These are phyloP conservation scores for Yamadazyma diddensiae DNA, from an alignment of 1,139 yeast species.

Conservation along the genomic window DNA sequence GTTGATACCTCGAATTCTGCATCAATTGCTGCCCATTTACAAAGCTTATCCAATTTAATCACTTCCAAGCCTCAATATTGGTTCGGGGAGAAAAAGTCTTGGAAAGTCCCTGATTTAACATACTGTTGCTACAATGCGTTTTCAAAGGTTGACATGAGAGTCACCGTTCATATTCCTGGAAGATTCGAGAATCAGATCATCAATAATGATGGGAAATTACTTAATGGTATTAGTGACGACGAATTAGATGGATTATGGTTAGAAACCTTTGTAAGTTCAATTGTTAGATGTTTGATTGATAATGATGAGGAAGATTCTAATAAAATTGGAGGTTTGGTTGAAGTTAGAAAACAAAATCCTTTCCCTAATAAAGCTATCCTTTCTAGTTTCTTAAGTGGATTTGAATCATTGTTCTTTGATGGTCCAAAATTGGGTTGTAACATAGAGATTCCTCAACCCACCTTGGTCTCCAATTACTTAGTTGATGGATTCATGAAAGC, in stretches of 20 bases:
- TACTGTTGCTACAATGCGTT: conserved; percentile 54
- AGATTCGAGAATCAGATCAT: conserved; percentile 48
- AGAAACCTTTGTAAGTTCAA: conserved; percentile 68
- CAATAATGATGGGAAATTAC: conserved; percentile 41
- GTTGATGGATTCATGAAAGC: conserved; percentile 71
- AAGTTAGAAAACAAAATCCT: conserved; percentile 53
- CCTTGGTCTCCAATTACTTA: conserved; percentile 66
- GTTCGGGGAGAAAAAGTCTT: conserved; percentile 64
- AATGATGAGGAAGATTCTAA: conserved; percentile 63
- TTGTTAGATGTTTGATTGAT: conserved; percentile 64
- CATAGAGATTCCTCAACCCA: conserved; percentile 68
- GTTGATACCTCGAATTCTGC: conserved; percentile 58
- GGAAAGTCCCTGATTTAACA: conserved; percentile 71
- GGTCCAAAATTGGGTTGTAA: conserved; percentile 68
- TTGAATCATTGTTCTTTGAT: conserved; percentile 62
- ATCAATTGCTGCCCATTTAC: conserved; percentile 67
- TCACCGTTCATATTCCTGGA: conserved; percentile 68
- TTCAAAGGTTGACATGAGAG: conserved; percentile 65
- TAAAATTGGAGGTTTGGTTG: conserved; percentile 51
- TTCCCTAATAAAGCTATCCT: conserved; percentile 48
- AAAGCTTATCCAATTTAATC: conserved; percentile 72
- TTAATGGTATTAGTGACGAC: conserved; percentile 31
- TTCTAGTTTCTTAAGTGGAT: conserved; percentile 53
- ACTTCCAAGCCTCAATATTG: conserved; percentile 55
- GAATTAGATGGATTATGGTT: conserved; percentile 49